Evolutionary conservation across 2,329 filamentous ascomycete genomes (phyloP).

Genomic region (Ophiocordyceps sinensis): DNA sequence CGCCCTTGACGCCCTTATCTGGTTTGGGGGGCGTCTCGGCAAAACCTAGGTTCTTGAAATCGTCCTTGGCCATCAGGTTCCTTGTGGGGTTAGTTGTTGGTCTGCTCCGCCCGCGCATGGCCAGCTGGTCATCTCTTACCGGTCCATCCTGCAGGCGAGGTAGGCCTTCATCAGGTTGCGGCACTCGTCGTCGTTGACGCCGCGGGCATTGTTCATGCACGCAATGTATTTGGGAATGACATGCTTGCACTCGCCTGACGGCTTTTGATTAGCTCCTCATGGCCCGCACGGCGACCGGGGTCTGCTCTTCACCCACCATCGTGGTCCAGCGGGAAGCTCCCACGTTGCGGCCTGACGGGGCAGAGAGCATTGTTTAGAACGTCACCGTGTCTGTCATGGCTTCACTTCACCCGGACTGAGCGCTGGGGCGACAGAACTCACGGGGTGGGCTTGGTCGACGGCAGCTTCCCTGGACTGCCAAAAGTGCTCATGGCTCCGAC

Average conservation of each 20-base stretch:
- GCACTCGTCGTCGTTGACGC: conserved; percentile 77
- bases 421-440: conserved; percentile 27
- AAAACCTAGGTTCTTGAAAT: conserved; percentile 89
- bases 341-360: conserved; percentile 59
- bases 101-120: not conserved
- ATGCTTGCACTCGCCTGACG: conserved; percentile 74
- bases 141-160: conserved; percentile 84
- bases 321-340: conserved; percentile 92
- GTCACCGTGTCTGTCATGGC: not conserved
- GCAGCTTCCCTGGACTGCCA: conserved; percentile 55
- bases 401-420: not conserved
- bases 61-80: conserved; percentile 91
- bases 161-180: conserved; percentile 78
- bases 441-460: conserved; percentile 54
- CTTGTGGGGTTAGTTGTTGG: conserved; percentile 23
- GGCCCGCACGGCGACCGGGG: not conserved
- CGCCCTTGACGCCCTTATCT: conserved; percentile 21
- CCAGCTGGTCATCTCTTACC: conserved; percentile 37
- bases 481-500: conserved; percentile 43
- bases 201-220: conserved; percentile 73
- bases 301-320: conserved; percentile 37
- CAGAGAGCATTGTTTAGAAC: not conserved
- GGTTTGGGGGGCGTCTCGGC: conserved; percentile 8
- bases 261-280: not conserved
- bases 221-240: conserved; percentile 75